These are phyloP conservation scores for Podosphaera fusca DNA, from an alignment of 2,329 filamentous ascomycete species.

Conservation along the genomic window DNA sequence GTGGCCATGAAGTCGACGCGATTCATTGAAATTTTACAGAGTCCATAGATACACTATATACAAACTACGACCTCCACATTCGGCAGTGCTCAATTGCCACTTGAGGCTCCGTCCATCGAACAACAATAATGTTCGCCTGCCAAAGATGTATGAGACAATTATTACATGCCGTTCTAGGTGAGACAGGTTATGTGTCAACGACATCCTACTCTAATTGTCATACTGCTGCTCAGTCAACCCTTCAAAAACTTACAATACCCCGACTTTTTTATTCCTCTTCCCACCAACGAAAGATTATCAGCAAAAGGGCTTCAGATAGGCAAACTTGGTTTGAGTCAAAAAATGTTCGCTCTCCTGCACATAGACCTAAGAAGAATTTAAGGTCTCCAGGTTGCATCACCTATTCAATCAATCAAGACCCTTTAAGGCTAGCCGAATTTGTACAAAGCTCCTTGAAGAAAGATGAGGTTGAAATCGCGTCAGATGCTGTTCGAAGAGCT, in stretches of 20 bases:
- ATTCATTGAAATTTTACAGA: too few relatives aligned
- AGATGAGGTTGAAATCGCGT: conserved; percentile 40
- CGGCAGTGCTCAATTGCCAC: too few relatives aligned
- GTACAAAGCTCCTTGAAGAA: conserved; percentile 36
- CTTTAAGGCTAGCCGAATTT: conserved; percentile 45
- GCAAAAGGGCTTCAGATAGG: neutral
- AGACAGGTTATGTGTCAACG: conserved; percentile 4
- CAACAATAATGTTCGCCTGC: conserved; percentile 12
- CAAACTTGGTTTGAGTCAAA: conserved; percentile 10
- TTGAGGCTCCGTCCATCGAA: neutral
- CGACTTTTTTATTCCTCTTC: neutral
- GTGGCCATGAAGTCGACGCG: too few relatives aligned
- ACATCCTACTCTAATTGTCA: conserved; percentile 1
- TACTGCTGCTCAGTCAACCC: too few relatives aligned
- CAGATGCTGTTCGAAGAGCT: conserved; percentile 43
- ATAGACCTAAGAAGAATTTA: conserved; percentile 1
- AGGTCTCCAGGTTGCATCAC: neutral
- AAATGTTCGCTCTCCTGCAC: conserved; percentile 4
- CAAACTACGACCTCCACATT: too few relatives aligned
- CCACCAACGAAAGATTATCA: neutral
- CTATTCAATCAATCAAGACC: conserved; percentile 26
- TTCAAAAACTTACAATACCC: neutral
- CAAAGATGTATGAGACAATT: conserved; percentile 12
- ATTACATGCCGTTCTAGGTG: conserved; percentile 11
- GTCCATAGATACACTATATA: too few relatives aligned